Base-by-base conservation (phyloP, 495 filamentous ascomycete species). In the Penicillium roqueforti region DNA sequence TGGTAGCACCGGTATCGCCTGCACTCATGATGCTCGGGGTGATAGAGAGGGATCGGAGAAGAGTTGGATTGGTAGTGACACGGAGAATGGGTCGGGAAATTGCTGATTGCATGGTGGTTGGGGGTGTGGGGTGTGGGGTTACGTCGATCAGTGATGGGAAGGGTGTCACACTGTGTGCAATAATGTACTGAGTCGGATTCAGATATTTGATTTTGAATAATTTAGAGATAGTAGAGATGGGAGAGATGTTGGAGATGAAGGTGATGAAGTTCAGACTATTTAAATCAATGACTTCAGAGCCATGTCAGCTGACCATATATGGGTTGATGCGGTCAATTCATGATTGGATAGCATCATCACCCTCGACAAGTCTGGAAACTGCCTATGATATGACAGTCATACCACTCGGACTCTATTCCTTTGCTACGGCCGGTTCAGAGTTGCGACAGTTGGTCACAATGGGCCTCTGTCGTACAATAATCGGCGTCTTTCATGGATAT, bases 1-100 rank as follows among this genome's bases (percentile, higher is more conserved):
- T 80, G 36, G 83, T 72, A 46, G 80, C 65, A 25, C 83, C 83
- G 22, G 79, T 81, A 59, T 87, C 86, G 47, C 85, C 86, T 51
- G 73, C 85, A 23, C 63, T 67, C 76, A 87, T 83, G 53, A 71
- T 74, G 53, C 76, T 73, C 11, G 79, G 61, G 22, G 81, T 76
- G 20, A 77, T 80, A 16, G 83, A 76, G 67, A 89, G 83, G 29
- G 77, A 67, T 51, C 82, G 79, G 43, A 61, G 59, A 65, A 76
- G 51, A 63, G 67, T 60, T 20, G 55, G 45, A 47, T 66, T 66
- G 59, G 64, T 61, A 60, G 63, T 53, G 48, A 54, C n/a, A 26
- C 70, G 80, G 50, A 76, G 66, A 43, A 82, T 66, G 58, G 79
- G 72, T 74, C 79, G 80, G 57, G 70, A 67, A 57, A 83, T 53